Base-by-base conservation (phyloP, 768 basidiomycete species). In the Boletus pseudo-olivaceus region DNA sequence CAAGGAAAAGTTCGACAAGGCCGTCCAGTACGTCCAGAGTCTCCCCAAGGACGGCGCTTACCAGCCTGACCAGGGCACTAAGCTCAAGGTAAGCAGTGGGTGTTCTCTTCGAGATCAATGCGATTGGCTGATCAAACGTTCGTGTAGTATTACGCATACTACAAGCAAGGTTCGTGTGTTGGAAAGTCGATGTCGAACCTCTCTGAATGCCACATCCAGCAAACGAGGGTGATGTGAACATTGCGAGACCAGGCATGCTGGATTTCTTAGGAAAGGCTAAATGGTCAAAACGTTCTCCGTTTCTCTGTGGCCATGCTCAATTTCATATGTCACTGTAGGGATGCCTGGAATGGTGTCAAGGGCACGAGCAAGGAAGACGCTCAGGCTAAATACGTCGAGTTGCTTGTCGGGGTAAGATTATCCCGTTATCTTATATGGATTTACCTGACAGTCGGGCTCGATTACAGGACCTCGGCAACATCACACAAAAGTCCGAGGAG, bases 241-340 rank as follows among this genome's bases (percentile, higher is more conserved):
- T 75, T 48, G 0, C 70, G 26, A 74, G 80, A 26, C 89, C 90
- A 41, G 90, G 92, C 41, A 54, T 93, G 74, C 67, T 97, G 37
- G 91, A 96, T 69, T 95, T 97, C 65, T 73, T 75, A 20, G 95
- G 87, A 60, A 94, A 90, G 74, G 87, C 84, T 59, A 98, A 98
- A 78, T 96, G 93, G 93, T 93, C 30, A 47, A 14, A 4, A 58
- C 73, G 48, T 23, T 33, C 40, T 32, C 30, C 35, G 29, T 42
- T 12, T 15, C 40, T 44, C n/a, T 10, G 7, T 51, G 2, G 26
- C 20, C 8, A n/a, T 42, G 26, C 43, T 55, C 19, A 38, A 17
- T 11, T 38, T 52, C 48, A 37, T 30, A 33, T 26, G 35, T 34
- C 26, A 17, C 29, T 15, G 19, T 63, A 94, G 93, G 93, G 83